phyloP scores from a whole-genome alignment of 2,329 filamentous ascomycete species.

The Neofusicoccum parvum region DNA sequence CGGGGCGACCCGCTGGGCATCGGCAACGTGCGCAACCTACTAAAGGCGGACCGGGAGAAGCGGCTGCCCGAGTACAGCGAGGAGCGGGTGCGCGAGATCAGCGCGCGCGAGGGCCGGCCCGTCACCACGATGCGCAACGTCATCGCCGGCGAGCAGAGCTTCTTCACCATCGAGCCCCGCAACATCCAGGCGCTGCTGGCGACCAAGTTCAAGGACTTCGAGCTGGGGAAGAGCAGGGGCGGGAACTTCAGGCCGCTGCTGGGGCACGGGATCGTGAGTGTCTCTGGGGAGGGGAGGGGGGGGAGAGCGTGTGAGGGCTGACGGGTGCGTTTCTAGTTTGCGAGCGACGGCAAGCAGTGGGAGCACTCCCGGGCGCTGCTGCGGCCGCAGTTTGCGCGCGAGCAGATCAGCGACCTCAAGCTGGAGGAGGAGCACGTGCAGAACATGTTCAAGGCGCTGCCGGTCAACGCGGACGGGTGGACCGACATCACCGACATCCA shows the following conservation, averaged over 20 bases:
- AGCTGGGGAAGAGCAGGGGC: slow-evolving; percentile 38
- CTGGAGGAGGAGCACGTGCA: slow-evolving; percentile 64
- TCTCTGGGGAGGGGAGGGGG: no score
- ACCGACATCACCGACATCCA: slow-evolving; percentile 40
- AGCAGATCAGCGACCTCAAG: slow-evolving; percentile 55
- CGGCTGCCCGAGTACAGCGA: slow-evolving; percentile 34
- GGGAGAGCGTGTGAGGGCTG: no score
- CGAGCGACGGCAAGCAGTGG: slow-evolving; percentile 47
- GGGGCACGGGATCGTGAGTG: slow-evolving; percentile 41
- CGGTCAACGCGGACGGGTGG: slow-evolving; percentile 48
- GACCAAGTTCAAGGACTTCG: slow-evolving; percentile 51
- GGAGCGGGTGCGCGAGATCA: slow-evolving; percentile 30
- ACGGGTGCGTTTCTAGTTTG: slow-evolving; percentile 37
- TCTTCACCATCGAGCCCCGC: slow-evolving; percentile 50
- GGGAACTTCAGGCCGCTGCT: slow-evolving; percentile 43
- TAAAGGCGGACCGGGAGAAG: slow-evolving; percentile 40
- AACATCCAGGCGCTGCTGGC: slow-evolving; percentile 52
- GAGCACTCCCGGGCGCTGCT: slow-evolving; percentile 50
- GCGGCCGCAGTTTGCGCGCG: slow-evolving; percentile 55
- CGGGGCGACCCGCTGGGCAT: slow-evolving; percentile 57
- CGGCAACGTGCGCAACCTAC: slow-evolving; percentile 49
- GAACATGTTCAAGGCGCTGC: slow-evolving; percentile 61
- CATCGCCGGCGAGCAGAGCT: slow-evolving; percentile 43
- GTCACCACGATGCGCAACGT: slow-evolving; percentile 37
- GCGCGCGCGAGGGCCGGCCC: slow-evolving; percentile 25